Conservation (phyloP, 1,284 basidiomycete species). For the Boletus sp. region DNA sequence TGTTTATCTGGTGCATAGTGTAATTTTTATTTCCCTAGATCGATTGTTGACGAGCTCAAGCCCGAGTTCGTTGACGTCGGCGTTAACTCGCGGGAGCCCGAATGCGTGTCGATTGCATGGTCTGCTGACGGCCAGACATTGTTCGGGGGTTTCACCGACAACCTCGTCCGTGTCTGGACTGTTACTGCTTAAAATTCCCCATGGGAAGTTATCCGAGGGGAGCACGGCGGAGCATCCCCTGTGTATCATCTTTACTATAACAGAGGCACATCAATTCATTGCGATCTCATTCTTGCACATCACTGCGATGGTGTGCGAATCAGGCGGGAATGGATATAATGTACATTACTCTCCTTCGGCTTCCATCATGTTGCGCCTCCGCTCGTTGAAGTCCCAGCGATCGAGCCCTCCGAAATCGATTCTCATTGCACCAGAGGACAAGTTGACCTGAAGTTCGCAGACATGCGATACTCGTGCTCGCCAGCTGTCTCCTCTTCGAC, state of each 20-base stretch:
- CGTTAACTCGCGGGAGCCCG: conserved; percentile 81
- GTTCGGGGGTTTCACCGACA: conserved; percentile 93
- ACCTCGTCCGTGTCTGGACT: conserved; percentile 89
- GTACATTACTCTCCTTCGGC: conserved; percentile 24
- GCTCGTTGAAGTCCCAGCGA: conserved; percentile 62
- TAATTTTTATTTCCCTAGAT: conserved; percentile 47
- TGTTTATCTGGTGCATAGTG: not conserved
- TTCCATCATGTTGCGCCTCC: conserved; percentile 58
- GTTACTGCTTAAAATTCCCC: conserved; percentile 64
- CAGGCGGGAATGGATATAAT: not conserved
- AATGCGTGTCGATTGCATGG: conserved; percentile 98
- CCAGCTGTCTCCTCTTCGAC: conserved; percentile 71
- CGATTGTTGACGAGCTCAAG: conserved; percentile 98
- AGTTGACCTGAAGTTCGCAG: conserved; percentile 66
- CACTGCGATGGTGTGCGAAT: not conserved
- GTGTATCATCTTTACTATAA: conserved; percentile 27
- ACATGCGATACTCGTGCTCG: conserved; percentile 65
- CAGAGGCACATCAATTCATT: conserved; percentile 22
- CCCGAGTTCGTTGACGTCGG: conserved; percentile 82
- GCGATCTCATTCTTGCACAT: conserved; percentile 11
- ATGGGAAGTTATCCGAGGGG: conserved; percentile 31
- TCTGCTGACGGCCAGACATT: conserved; percentile 97
- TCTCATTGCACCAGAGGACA: conserved; percentile 57
- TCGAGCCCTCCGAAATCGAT: conserved; percentile 75
- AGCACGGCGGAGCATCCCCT: conserved; percentile 10